Base-by-base conservation (phyloP, 2,329 filamentous ascomycete genomes). In the Aspergillus sp. region DNA sequence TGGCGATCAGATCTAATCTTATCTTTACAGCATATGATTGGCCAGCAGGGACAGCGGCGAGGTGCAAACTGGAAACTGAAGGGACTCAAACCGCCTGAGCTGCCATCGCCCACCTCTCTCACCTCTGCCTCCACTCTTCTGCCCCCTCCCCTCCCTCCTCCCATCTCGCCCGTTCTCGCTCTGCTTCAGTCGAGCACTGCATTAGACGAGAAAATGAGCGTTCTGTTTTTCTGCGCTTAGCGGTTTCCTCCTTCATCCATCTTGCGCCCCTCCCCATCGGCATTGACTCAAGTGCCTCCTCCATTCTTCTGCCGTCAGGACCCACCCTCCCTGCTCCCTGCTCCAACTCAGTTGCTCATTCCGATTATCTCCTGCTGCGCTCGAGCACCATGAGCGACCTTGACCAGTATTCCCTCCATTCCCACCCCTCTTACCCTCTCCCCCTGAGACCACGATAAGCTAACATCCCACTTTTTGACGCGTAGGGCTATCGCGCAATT, bases 401-500 rank as follows among this genome's bases (percentile, higher is more conserved):
- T 72, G 95, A 98, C 81, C 91, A 87, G 93, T 96, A 84, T 68
- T 32, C 38, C 28, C 4, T 19, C 17, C 17, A 7, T n/a, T 13
- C 10, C 13, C 5, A 10, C 19, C 30, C 8, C 17, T 25, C 21
- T 4, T 25, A n/a, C 15, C 52, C 38, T 39, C 23, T 15, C 10
- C 21, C 39, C n/a, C 21, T n/a, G 23, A 30, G 25, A 15, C 30
- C 15, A 10, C 12, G 13, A 25, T 9, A 21, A 15, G 32, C 49
- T 36, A 50, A 59, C 63, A 60, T 50, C 41, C 58, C 23, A 54
- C 47, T 58, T 41, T 53, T 25, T 36, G 58, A 48, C 49, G 39
- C 62, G 21, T 66, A 97, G 94, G 80, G 93, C 93, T 61, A 99
- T 99, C 74, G 90, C 91, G 76, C 93, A 97, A 79, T 84, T 99